Base-by-base conservation (phyloP, 257 asterid species). In the Solanum gracilifrons region DNA sequence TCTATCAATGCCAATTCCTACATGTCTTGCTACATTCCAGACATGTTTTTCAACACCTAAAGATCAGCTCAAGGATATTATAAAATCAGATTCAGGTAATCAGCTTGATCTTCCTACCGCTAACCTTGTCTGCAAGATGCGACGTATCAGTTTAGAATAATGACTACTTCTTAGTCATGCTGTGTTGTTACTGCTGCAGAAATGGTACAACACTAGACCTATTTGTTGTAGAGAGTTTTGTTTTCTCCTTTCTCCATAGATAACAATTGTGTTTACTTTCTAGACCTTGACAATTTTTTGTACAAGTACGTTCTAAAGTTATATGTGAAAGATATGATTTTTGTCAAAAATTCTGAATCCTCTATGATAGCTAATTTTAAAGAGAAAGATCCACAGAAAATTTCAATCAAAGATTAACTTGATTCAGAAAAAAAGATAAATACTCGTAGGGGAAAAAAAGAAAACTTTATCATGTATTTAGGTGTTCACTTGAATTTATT, bases 41-140 rank as follows among this genome's bases (percentile, higher is more conserved):
- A 89, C 94, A 15, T 97, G 99, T 87, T 93, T 94, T 58, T 95
- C 98, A 84, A 92, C 94, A n/a, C 94, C 98, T 18, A 92, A 93
- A 55, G 94, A 93, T 83, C 92, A 97, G 93, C 96, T 97, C 25
- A 96, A 92, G 96, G 99, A 94, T 71, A 88, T 96, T 4, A 87
- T 97, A 21, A 94, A 91, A 86, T 91, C 98, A 7, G 97, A 96
- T 84, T 90, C 96, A 5, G 94, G 92, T 3, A 88, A 92, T 86
- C 97, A 96, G 87, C 96, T 97, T 46, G 99, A 97, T 92, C 90
- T 94, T 86, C 94, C 97, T 27, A 94, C 98, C 0, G 98, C 96
- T 48, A 96, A 96, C 92, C 99, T 95, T 18, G 96, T 96, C 76
- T 96, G 99, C 91, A 96, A 90, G 92, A 97, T 97, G 95, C 95